phyloP scores from a whole-genome alignment of 176 grass and related monocot genomes.

The Pharus latifolius region DNA sequence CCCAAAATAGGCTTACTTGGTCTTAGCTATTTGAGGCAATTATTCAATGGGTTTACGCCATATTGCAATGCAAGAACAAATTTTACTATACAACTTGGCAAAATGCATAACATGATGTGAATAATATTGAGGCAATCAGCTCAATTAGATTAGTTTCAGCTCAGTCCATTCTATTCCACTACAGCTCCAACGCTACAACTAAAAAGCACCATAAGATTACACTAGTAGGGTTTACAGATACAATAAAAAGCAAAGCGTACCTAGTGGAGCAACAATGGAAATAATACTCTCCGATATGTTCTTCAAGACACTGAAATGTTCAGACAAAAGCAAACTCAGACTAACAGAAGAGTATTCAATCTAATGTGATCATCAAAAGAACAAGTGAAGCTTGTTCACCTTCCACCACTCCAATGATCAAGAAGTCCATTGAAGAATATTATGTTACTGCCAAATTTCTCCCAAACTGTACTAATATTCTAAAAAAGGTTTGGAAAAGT shows the following conservation, averaged over 20 bases:
- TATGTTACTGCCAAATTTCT: constrained; percentile 90
- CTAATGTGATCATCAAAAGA: background rate
- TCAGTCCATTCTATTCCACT: background rate
- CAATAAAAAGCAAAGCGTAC: constrained; percentile 29
- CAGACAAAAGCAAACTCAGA: constrained; percentile 19
- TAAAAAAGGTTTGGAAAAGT: constrained; percentile 10
- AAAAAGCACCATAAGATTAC: background rate
- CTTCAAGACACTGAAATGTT: constrained; percentile 59
- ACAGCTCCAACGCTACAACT: background rate
- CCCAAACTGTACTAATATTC: constrained; percentile 53
- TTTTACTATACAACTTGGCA: background rate
- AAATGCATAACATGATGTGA: background rate
- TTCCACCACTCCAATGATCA: constrained; percentile 90
- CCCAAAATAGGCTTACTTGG: background rate
- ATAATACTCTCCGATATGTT: constrained; percentile 80
- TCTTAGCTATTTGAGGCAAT: background rate
- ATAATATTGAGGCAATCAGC: background rate
- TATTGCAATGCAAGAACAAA: background rate
- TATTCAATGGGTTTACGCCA: background rate
- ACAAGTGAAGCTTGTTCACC: constrained; percentile 38
- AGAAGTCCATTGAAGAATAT: constrained; percentile 96
- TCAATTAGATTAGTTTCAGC: background rate
- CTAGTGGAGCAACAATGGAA: constrained; percentile 75
- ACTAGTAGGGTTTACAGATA: background rate
- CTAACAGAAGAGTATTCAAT: constrained; percentile 3